phyloP scores from a whole-genome alignment of 495 filamentous ascomycete genomes.

The Astrocystis sublimbata region DNA sequence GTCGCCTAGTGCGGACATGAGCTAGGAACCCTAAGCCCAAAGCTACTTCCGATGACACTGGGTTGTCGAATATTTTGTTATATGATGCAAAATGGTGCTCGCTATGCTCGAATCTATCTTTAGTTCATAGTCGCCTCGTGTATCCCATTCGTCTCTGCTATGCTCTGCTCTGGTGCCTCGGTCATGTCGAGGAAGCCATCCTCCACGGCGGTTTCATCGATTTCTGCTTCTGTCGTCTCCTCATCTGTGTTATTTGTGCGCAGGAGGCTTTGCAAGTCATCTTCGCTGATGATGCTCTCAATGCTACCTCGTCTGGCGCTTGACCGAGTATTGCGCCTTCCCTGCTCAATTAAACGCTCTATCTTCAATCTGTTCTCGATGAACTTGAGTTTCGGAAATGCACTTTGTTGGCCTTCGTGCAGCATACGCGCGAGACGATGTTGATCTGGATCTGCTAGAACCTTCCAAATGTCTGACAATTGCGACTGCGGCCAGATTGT shows the following conservation, averaged over 20 bases:
- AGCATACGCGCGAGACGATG: conserved; percentile 83
- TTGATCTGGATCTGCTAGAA: conserved; percentile 77
- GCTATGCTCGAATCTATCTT: too few species aligned
- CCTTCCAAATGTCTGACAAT: conserved; percentile 76
- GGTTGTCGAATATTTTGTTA: background rate
- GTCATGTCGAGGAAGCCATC: conserved; percentile 10
- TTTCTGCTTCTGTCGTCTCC: conserved; percentile 30
- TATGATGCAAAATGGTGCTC: too few species aligned
- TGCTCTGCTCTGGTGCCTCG: conserved; percentile 16
- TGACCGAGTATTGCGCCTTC: conserved; percentile 58
- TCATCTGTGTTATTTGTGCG: conserved; percentile 28
- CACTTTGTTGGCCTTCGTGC: conserved; percentile 77
- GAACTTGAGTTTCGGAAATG: conserved; percentile 89
- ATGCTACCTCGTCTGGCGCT: conserved; percentile 42
- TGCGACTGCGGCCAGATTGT: conserved; percentile 89
- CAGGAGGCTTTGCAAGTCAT: conserved; percentile 41
- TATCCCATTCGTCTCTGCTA: background rate
- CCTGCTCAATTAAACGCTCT: conserved; percentile 76
- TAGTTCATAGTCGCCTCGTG: background rate
- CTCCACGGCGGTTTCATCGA: conserved; percentile 21
- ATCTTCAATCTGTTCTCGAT: conserved; percentile 81
- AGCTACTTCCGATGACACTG: background rate
- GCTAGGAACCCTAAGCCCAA: background rate
- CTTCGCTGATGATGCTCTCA: conserved; percentile 48
- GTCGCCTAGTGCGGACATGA: background rate